phyloP scores from a whole-genome alignment of 2,329 filamentous ascomycete genomes.

The Diaporthe citriasiana region DNA sequence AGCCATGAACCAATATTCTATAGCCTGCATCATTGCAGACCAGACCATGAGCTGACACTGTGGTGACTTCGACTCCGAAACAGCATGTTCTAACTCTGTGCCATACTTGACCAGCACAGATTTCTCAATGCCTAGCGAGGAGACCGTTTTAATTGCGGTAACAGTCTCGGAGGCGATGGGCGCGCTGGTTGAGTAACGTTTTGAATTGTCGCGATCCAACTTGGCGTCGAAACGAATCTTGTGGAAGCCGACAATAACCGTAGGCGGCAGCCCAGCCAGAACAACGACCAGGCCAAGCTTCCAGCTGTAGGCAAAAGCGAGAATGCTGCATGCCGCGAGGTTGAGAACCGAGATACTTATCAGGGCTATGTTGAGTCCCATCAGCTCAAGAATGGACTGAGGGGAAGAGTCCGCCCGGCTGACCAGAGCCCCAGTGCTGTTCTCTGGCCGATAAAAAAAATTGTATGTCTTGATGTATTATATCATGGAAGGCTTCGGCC shows the following conservation, averaged over 20 bases:
- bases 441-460: background rate
- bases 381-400: slow-evolving; percentile 57
- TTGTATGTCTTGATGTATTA: slow-evolving; percentile 1
- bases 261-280: background rate
- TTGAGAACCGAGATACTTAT: slow-evolving; percentile 56
- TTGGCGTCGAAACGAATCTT: slow-evolving; percentile 6
- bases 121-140: background rate
- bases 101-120: background rate
- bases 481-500: too few species aligned
- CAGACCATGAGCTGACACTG: slow-evolving; percentile 55
- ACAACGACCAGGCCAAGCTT: background rate
- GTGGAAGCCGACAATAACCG: background rate
- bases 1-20: slow-evolving; percentile 58
- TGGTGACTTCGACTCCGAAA: slow-evolving; percentile 50
- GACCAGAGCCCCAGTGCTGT: background rate
- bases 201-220: slow-evolving; percentile 2
- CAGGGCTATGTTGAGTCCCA: slow-evolving; percentile 58
- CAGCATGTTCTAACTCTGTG: background rate
- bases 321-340: slow-evolving; percentile 54
- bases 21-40: slow-evolving; percentile 53
- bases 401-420: slow-evolving; percentile 47
- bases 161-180: slow-evolving; percentile 4
- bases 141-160: background rate
- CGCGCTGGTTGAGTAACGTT: slow-evolving; percentile 5
- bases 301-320: slow-evolving; percentile 52